Conservation (phyloP, 2,329 filamentous ascomycete genomes). For the Trichoderma atrobrunneum region DNA sequence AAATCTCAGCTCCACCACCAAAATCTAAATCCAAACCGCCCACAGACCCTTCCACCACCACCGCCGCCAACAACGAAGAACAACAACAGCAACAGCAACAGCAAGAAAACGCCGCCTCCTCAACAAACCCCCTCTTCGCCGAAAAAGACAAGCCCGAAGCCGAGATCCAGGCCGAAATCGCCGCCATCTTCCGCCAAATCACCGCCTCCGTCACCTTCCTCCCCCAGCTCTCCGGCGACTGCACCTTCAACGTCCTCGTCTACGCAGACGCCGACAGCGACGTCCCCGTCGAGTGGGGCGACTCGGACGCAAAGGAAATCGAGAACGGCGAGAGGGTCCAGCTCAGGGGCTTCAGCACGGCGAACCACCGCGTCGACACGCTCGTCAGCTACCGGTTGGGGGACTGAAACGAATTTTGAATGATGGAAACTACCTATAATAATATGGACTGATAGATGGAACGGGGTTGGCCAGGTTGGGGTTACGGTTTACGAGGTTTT, state of each 20-base stretch:
- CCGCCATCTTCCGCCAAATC: constrained; percentile 95
- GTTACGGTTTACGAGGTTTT: not conserved
- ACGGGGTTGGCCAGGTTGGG: not conserved
- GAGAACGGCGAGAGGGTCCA: constrained; percentile 92
- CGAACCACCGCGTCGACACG: constrained; percentile 90
- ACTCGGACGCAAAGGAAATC: constrained; percentile 97
- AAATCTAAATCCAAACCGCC: constrained; percentile 40
- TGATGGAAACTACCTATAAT: not conserved
- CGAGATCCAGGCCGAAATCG: constrained; percentile 94
- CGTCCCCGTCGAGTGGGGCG: constrained; percentile 96
- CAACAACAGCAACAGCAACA: constrained; percentile 40
- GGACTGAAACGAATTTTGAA: constrained; percentile 27
- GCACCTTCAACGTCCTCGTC: constrained; percentile 97
- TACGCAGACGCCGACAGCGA: constrained; percentile 97
- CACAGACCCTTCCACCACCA: not conserved
- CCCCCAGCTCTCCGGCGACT: constrained; percentile 83
- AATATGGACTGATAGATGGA: not conserved
- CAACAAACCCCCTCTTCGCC: constrained; percentile 24
- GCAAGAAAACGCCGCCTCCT: constrained; percentile 65
- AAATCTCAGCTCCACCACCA: constrained; percentile 27
- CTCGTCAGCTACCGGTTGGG: constrained; percentile 83
- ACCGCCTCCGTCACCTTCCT: constrained; percentile 96
- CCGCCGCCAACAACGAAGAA: constrained; percentile 23
- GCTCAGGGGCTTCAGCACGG: constrained; percentile 92
- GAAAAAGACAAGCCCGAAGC: constrained; percentile 78